Conservation (phyloP, 331 rosid species). For the Acacia pycnantha region DNA sequence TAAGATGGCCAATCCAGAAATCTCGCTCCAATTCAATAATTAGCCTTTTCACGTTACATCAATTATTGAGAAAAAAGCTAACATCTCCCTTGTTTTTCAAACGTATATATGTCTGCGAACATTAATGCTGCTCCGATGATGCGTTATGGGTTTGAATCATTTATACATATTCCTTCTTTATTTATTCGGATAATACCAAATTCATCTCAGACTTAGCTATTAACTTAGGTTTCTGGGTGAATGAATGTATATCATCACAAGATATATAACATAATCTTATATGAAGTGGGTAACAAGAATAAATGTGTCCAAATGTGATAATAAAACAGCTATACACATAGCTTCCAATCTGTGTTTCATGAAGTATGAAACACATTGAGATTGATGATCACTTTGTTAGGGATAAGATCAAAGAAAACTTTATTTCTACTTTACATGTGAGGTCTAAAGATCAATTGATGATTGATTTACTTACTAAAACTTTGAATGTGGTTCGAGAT, state of each 20-base stretch:
- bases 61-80: background rate
- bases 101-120: background rate
- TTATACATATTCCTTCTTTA: too few species aligned
- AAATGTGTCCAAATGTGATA: too few species aligned
- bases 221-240: background rate
- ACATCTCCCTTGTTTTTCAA: background rate
- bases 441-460: too few species aligned
- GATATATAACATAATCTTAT: background rate
- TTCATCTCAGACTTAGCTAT: background rate
- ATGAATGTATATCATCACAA: background rate
- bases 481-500: too few species aligned
- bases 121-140: background rate
- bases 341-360: too few species aligned
- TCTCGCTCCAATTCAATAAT: background rate
- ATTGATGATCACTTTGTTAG: too few species aligned
- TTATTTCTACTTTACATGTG: too few species aligned
- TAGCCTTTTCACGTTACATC: background rate
- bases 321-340: too few species aligned
- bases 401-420: too few species aligned
- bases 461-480: too few species aligned
- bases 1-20: background rate
- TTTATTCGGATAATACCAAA: background rate
- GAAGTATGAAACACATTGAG: too few species aligned
- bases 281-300: background rate
- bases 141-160: background rate